These are phyloP conservation scores for Wallacemonas rigidus DNA, from an alignment of 208 protist genomes.

Conservation along the genomic window DNA sequence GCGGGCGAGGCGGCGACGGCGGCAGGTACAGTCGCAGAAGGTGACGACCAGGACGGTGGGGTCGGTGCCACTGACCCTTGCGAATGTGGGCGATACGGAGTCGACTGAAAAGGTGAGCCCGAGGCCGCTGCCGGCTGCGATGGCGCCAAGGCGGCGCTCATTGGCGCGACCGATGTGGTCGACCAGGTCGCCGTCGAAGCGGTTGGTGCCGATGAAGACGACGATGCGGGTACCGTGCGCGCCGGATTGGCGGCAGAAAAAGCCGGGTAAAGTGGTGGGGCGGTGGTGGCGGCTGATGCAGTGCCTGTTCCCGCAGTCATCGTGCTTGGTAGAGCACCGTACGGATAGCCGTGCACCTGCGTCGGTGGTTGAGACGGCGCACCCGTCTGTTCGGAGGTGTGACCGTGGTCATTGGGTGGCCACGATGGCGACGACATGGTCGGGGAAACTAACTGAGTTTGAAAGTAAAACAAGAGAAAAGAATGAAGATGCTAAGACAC, in stretches of 20 bases:
- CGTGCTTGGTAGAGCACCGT: background rate
- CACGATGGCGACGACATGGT: too few species aligned
- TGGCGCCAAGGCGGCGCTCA: too few species aligned
- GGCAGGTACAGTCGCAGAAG: too few species aligned
- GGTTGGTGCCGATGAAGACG: too few species aligned
- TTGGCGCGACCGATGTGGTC: too few species aligned
- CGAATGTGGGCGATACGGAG: background rate
- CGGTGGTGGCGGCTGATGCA: background rate
- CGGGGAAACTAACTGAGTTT: too few species aligned
- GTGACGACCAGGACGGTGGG: too few species aligned
- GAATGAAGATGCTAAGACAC: background rate
- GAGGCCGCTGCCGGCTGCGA: background rate
- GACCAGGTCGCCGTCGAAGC: too few species aligned
- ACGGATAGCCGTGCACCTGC: slow-evolving; percentile 1
- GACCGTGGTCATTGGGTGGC: too few species aligned
- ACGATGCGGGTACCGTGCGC: too few species aligned
- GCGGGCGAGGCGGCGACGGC: background rate
- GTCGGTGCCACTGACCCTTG: too few species aligned
- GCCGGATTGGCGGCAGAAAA: background rate
- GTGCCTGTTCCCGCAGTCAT: background rate
- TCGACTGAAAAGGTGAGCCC: background rate
- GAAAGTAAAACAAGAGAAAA: background rate
- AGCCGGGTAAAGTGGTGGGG: background rate
- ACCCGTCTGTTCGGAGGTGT: too few species aligned
- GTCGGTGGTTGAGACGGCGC: background rate